Conservation (phyloP, 2,329 filamentous ascomycete species). For the Didymella pinodella region DNA sequence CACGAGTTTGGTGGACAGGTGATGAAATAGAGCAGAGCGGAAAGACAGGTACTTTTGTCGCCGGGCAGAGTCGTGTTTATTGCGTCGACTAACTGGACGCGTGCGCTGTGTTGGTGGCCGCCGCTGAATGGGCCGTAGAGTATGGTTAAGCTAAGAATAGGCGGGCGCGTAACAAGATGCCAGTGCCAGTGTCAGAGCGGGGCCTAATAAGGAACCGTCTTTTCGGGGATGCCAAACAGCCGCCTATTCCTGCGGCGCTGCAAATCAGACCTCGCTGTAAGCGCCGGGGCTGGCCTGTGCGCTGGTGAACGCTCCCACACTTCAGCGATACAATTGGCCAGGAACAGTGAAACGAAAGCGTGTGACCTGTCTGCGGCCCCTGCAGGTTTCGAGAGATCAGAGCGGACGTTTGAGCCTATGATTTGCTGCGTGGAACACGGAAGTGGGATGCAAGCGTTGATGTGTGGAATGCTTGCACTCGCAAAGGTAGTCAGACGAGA, state of each 20-base stretch:
- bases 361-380: constrained; percentile 49
- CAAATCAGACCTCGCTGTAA: constrained; percentile 37
- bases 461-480: constrained; percentile 39
- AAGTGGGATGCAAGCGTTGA: constrained; percentile 36
- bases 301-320: constrained; percentile 24
- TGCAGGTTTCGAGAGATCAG: constrained; percentile 42
- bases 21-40: constrained; percentile 35
- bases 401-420: constrained; percentile 28
- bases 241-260: constrained; percentile 30
- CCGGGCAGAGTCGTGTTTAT: constrained; percentile 45
- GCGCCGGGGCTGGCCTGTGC: constrained; percentile 40
- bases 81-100: constrained; percentile 39
- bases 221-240: constrained; percentile 36
- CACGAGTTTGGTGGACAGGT: constrained; percentile 34
- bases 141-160: constrained; percentile 31
- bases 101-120: constrained; percentile 46
- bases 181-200: constrained; percentile 26
- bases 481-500: constrained; percentile 25
- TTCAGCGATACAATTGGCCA: constrained; percentile 31
- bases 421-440: constrained; percentile 36
- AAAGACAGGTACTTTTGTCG: constrained; percentile 36
- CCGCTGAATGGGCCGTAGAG: constrained; percentile 40
- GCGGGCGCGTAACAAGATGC: constrained; percentile 29
- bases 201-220: constrained; percentile 33
- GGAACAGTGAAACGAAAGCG: constrained; percentile 41